A percentile compares a stretch with the other conserved stretches of the same genome.
Conservation (phyloP, 768 basidiomycete species). For the Mrakia blollopis region DNA sequence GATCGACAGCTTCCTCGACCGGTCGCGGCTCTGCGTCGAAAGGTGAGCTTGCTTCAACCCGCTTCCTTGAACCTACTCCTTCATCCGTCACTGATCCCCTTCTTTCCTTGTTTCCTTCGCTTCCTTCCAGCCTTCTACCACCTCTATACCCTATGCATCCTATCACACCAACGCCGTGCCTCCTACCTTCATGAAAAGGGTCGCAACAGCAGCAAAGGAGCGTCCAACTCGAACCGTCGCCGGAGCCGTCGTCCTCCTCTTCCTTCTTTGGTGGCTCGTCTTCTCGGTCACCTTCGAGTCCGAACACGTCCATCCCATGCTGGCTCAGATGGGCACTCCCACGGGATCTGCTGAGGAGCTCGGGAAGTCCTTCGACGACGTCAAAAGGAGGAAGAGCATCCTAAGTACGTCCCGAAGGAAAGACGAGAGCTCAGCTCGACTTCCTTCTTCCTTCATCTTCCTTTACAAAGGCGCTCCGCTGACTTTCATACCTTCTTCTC, state of each 20-base stretch:
- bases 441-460: not conserved
- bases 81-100: constrained; percentile 3
- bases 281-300: not conserved
- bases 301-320: not conserved
- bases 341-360: not conserved
- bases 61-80: constrained; percentile 12
- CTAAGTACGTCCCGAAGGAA: not conserved
- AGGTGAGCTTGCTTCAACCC: not conserved
- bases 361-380: not conserved
- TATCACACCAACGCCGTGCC: constrained; percentile 4
- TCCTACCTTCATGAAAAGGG: not conserved
- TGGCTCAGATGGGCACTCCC: not conserved
- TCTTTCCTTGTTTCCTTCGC: not conserved
- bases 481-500: not conserved
- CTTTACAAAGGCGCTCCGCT: not conserved
- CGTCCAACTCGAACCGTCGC: constrained; percentile 1
- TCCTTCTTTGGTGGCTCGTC: not conserved
- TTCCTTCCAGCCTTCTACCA: not conserved
- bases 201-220: not conserved
- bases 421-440: not conserved
- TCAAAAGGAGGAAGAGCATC: constrained; percentile 6
- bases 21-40: not conserved
- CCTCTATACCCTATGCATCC: not conserved
- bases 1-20: not conserved
- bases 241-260: not conserved